These are phyloP conservation scores for Xylogone sp. DNA, from an alignment of 2,329 filamentous ascomycete species.

Conservation along the genomic window DNA sequence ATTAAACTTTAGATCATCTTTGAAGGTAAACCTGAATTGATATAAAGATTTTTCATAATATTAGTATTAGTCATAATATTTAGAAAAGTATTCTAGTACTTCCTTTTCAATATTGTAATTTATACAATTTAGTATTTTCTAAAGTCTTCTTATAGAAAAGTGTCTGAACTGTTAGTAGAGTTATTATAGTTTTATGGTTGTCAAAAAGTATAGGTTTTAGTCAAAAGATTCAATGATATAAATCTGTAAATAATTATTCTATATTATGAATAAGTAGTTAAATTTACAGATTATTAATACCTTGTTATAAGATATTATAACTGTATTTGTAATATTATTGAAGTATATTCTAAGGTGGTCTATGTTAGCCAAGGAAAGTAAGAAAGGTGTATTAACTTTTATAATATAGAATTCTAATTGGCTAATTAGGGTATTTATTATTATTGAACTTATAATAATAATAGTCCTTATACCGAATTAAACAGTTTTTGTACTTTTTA, in stretches of 20 bases:
- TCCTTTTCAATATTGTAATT: neutral
- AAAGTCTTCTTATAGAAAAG: neutral
- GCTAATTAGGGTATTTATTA: too few relatives aligned
- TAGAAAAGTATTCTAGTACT: neutral
- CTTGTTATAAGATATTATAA: too few relatives aligned
- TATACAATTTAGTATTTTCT: neutral
- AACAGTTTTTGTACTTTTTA: too few relatives aligned
- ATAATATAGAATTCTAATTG: too few relatives aligned
- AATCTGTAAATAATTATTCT: neutral
- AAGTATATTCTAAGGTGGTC: too few relatives aligned
- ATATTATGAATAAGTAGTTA: constrained; percentile 3
- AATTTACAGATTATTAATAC: too few relatives aligned
- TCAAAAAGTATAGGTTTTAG: constrained; percentile 2
- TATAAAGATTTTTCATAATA: neutral
- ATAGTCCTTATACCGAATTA: too few relatives aligned
- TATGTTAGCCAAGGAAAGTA: too few relatives aligned
- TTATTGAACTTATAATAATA: too few relatives aligned
- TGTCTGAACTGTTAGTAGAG: constrained; percentile 1
- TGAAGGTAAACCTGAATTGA: constrained; percentile 5
- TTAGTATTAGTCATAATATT: constrained; percentile 4
- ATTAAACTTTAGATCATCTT: constrained; percentile 4
- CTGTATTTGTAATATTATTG: too few relatives aligned
- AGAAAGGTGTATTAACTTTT: too few relatives aligned
- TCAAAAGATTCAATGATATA: neutral
- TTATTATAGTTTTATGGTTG: neutral